Evolutionary conservation across 805 yeast species (phyloP), one percentile per base, ranked within the genome.

Genomic region (Priceomyces castillae): DNA sequence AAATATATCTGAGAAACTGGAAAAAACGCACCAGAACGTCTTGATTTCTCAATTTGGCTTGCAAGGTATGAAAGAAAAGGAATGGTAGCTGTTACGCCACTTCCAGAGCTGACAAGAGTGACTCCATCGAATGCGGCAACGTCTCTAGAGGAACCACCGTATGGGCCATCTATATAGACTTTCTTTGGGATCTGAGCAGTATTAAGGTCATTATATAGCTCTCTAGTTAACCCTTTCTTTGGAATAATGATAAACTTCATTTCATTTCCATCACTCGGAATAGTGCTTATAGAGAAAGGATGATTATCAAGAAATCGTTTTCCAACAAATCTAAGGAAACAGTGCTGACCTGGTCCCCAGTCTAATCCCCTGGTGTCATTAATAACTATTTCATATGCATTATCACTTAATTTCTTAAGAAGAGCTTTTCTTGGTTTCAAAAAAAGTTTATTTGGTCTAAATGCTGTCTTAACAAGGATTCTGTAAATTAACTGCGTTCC

Each of bases 331-430:
- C 82, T 65, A 15, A 79, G 56, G 48, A 64, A 76, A 3, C 77
- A 60, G 57, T 79, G 84, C 46, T 79, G 84, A 19, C 84, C 83
- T 1, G 82, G 76, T 12, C 37, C 51, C 82, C 82, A 78, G 9
- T 48, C 44, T 33, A 74, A 57, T 6, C 68, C 71, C 14, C 55
- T 55, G n/a, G 61, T 47, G 25, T 64, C 63, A 3, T 51, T 41
- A 2, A 79, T 57, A 38, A 70, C 63, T 25, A 73, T 64, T 50
- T 51, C 65, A 51, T 46, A 68, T 51, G 56, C 60, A 30, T 40
- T 51, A 42, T 53, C 58, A 14, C 48, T 50, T 16, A 67, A 41
- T 41, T 52, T 59, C 11, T 43, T 43, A 28, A 70, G 50, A 6
- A 47, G 42, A 1, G 74, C 76, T 4, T 56, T 47, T 40, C 74